These are phyloP conservation scores for Filosporella fistucella DNA, from an alignment of 495 filamentous ascomycete genomes.

Conservation along the genomic window DNA sequence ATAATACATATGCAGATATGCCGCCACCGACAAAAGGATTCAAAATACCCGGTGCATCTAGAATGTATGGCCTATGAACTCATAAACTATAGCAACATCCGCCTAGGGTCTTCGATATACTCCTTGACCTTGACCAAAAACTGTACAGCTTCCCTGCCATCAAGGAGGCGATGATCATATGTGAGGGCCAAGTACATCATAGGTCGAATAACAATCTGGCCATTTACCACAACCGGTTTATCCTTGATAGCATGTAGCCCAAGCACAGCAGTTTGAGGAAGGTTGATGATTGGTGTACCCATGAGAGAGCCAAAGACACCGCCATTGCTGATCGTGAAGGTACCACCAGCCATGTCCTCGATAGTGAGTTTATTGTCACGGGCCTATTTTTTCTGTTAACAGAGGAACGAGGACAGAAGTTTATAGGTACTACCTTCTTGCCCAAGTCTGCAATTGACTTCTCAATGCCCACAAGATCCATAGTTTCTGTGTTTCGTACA, in stretches of 20 bases:
- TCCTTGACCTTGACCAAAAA: conserved; percentile 98
- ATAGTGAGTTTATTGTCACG: conserved; percentile 96
- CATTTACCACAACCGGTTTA: conserved; percentile 81
- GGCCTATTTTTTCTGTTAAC: conserved; percentile 50
- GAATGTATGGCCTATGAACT: too few relatives aligned
- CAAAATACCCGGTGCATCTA: background rate
- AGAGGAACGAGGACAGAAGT: background rate
- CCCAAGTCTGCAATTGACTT: conserved; percentile 88
- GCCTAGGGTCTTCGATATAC: conserved; percentile 93
- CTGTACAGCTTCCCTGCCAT: conserved; percentile 93
- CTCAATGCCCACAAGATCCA: conserved; percentile 89
- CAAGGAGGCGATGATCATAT: conserved; percentile 92
- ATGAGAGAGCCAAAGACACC: conserved; percentile 70
- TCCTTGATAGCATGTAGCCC: conserved; percentile 99
- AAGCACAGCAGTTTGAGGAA: conserved; percentile 91
- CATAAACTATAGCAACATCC: conserved; percentile 60
- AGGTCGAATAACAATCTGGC: conserved; percentile 88
- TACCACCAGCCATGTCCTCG: conserved; percentile 98
- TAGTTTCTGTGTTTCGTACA: conserved; percentile 83
- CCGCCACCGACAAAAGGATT: background rate
- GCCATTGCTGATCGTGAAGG: conserved; percentile 97
- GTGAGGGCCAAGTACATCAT: conserved; percentile 99
- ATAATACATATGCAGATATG: conserved; percentile 3
- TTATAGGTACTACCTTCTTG: conserved; percentile 64
- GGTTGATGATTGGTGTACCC: conserved; percentile 99